Base-by-base conservation (phyloP, 805 yeast species). In the Ogataea trehaloabstinens region DNA sequence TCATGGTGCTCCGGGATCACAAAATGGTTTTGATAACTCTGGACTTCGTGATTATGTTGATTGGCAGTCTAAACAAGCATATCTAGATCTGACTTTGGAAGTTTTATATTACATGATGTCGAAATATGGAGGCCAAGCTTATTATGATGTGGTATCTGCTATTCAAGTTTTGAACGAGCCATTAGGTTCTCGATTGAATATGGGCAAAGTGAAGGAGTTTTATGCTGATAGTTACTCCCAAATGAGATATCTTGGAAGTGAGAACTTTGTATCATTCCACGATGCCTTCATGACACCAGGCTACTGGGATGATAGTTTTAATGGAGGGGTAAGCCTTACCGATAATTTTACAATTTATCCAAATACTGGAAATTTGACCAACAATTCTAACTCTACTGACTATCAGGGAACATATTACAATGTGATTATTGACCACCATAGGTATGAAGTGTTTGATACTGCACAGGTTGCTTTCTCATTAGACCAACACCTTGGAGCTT, bases 361-460 rank as follows among this genome's bases (percentile, higher is more conserved):
- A 18, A 37, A 28, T 46, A 40, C 34, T 36, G 15, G 42, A 31
- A 31, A 38, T 35, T 17, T 34, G 33, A 32, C 45, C 11, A 24
- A 21, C n/a, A 16, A 21, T 31, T 33, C 31, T 32, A 34, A 34
- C 38, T 17, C 43, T 4, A 33, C 41, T 12, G 27, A 30, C 22
- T 45, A 44, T 31, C 35, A 36, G 40, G 51, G 47, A 7, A 59
- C 64, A 38, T 72, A 66, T 58, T 79, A 81, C 77, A 79, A 82
- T 53, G 82, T 86, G 37, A 78, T 85, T 15, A 62, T 89, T 24
- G 97, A 90, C 61, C 96, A 87, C 65, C 96, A 90, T 64, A 83
- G 84, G 58, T 90, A 90, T 68, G 95, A 87, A 67, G 93, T 85
- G n/a, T 90, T 90, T 62, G 69, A 78, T 31, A 58, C 70, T n/a